Evolutionary conservation across 768 basidiomycete genomes (phyloP), one percentile per base, ranked within the genome.

Genomic region (Suillus hirtellus): DNA sequence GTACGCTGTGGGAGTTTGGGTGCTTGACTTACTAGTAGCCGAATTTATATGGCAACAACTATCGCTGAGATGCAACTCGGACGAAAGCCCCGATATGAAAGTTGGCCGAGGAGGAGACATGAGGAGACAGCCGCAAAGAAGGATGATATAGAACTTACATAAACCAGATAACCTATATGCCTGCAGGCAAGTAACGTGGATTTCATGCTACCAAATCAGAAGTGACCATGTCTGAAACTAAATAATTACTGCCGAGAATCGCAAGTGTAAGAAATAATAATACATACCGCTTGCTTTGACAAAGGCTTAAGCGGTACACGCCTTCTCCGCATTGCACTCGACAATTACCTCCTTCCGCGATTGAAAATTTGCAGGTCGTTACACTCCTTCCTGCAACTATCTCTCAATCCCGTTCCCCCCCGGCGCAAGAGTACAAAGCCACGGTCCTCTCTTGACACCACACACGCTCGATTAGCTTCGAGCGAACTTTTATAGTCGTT

Each of bases 141-240:
- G 64, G 64, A 61, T 72, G 69, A 72, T 65, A 67, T 58, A 43
- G 37, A 31, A 60, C 56, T 81, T 81, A 84, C 80, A 76, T 81
- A 72, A 69, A 71, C 71, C 76, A 61, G 78, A 80, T 79, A 76
- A 73, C 70, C 66, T 70, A 72, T 15, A 42, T 84, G 87, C 88
- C 87, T 89, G 86, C 86, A 89, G 88, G 88, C 88, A 86, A 77
- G 79, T 81, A 88, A 88, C 88, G 88, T 89, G 83, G 76, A 76
- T 75, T 79, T 75, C 76, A 79, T 67, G 62, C 50, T 75, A 63
- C 73, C 75, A 71, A 75, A 85, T 86, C 83, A 82, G 84, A 88
- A 81, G 72, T 60, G 31, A 58, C 79, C 78, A 76, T 75, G 77
- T 70, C 72, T 76, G 77, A 79, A 31, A 81, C n/a, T 40, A 15